Evolutionary conservation across 257 asterid species (phyloP).

Genomic region (Jaltomata sinuosa): DNA sequence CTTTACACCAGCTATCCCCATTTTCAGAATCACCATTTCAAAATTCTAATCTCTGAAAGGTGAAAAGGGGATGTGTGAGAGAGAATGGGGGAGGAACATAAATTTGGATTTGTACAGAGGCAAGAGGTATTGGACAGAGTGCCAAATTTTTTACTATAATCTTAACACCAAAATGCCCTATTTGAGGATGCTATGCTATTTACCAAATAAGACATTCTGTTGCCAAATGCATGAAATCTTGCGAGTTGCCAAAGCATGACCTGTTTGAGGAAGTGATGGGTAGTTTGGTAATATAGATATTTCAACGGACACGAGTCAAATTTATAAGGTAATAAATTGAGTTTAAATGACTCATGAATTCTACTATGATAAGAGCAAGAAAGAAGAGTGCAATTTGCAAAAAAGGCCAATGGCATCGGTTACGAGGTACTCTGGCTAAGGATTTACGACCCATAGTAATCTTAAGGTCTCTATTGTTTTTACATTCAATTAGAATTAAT

Average conservation of each 20-base stretch:
- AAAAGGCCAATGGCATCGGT: neutral
- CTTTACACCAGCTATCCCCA: neutral
- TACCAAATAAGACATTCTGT: conserved; percentile 1
- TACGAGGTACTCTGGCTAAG: neutral
- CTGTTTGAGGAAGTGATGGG: neutral
- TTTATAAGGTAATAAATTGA: neutral
- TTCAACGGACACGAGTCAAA: conserved; percentile 2
- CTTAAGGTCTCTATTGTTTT: neutral
- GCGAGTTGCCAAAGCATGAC: too few species aligned
- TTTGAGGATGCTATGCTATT: neutral
- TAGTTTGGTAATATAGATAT: neutral
- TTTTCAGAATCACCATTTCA: neutral
- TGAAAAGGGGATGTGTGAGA: neutral
- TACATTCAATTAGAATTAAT: neutral
- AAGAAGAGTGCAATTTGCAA: neutral
- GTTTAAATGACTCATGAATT: too few species aligned
- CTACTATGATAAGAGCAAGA: neutral
- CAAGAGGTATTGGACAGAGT: conserved; percentile 47
- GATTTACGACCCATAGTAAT: neutral
- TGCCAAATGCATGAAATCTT: neutral
- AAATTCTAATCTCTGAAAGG: neutral
- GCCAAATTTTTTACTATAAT: conserved; percentile 23
- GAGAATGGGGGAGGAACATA: neutral
- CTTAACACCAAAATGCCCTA: neutral
- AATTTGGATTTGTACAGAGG: conserved; percentile 13